These are phyloP conservation scores for Talaromyces thailandensis DNA, from an alignment of 495 filamentous ascomycete genomes.

Conservation along the genomic window DNA sequence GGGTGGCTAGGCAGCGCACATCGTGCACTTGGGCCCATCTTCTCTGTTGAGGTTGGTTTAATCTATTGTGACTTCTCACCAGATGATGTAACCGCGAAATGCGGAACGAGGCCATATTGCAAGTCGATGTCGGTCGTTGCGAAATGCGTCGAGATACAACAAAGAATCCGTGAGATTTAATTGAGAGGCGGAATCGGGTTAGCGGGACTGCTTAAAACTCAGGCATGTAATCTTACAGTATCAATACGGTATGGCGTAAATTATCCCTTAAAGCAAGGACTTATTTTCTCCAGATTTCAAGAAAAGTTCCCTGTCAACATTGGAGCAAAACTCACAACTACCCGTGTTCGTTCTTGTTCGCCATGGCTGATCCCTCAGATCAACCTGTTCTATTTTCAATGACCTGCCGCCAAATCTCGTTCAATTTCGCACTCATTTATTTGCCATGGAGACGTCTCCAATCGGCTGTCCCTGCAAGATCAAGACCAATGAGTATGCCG, in stretches of 20 bases:
- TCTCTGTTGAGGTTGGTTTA: slow-evolving; percentile 47
- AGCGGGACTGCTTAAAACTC: neutral
- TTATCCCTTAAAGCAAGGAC: neutral
- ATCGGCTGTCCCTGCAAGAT: too few species aligned
- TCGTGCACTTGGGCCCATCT: slow-evolving; percentile 91
- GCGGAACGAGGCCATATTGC: slow-evolving; percentile 2
- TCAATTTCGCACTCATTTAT: neutral
- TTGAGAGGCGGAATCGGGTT: neutral
- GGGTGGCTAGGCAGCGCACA: slow-evolving; percentile 75
- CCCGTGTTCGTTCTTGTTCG: neutral
- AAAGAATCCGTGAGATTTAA: neutral
- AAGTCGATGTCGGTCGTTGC: neutral
- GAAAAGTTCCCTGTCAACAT: neutral
- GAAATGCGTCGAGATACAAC: neutral
- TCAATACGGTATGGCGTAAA: neutral
- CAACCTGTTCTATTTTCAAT: neutral
- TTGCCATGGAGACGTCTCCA: neutral
- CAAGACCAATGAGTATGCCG: too few species aligned
- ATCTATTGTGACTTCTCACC: slow-evolving; percentile 17
- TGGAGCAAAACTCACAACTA: neutral
- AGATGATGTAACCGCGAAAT: slow-evolving; percentile 4
- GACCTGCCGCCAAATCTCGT: neutral
- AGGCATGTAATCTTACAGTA: neutral
- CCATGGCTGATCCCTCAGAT: neutral
- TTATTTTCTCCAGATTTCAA: neutral